Evolutionary conservation across 2,329 filamentous ascomycete species (phyloP).

Genomic region (Graphilbum ipis-grandicollis): DNA sequence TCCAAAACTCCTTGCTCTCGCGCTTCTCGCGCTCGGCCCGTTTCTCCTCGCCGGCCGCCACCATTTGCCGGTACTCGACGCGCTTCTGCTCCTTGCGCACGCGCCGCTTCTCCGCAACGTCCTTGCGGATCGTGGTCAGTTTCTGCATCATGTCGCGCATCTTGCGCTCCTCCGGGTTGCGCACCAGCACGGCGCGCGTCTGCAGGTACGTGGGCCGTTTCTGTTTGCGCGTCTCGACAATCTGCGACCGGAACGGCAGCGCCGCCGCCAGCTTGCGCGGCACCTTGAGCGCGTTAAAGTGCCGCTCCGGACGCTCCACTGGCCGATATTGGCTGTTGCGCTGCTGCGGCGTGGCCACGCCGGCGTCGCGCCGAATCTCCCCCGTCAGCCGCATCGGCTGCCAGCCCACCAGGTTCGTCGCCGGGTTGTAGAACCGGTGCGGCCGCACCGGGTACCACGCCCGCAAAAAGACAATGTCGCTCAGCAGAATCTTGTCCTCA

Average conservation of each 20-base stretch:
- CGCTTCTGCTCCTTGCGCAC: conserved; percentile 80
- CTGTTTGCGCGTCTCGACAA: conserved; percentile 64
- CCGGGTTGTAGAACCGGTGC: conserved; percentile 91
- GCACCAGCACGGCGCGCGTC: conserved; percentile 82
- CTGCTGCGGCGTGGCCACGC: conserved; percentile 57
- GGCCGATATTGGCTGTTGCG: conserved; percentile 74
- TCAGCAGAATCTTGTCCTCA: conserved; percentile 95
- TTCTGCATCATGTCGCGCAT: conserved; percentile 84
- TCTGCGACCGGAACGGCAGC: conserved; percentile 85
- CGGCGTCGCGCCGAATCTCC: conserved; percentile 64
- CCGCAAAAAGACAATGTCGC: conserved; percentile 87
- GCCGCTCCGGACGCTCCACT: conserved; percentile 46
- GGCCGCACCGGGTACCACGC: conserved; percentile 96
- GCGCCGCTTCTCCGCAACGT: conserved; percentile 68
- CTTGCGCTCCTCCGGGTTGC: conserved; percentile 73
- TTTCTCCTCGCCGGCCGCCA: conserved; percentile 71
- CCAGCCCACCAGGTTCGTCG: conserved; percentile 88
- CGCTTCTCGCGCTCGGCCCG: conserved; percentile 72
- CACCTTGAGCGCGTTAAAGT: conserved; percentile 68
- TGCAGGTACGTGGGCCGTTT: conserved; percentile 76
- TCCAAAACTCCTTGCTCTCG: conserved; percentile 87
- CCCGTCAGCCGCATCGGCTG: conserved; percentile 87
- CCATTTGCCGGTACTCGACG: conserved; percentile 63
- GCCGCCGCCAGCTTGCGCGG: conserved; percentile 64
- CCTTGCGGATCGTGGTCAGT: conserved; percentile 75